A percentile compares a stretch with the other conserved stretches of the same genome.
Conservation (phyloP, 345 rosid species). For the Eucalyptus coolabah region DNA sequence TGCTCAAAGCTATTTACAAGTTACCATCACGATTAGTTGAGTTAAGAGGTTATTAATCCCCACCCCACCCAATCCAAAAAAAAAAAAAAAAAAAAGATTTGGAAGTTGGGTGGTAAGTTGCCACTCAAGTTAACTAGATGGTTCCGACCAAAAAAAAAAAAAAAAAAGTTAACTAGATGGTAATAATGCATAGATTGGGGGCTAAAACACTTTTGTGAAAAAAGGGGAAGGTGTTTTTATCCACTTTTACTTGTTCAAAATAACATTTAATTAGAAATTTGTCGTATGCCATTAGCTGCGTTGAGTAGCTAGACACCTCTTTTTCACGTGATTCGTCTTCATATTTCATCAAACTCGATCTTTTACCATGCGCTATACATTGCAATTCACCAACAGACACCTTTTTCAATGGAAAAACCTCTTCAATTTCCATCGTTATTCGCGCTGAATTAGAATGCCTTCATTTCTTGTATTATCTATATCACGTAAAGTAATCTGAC, state of each 20-base stretch:
- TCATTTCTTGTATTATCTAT: neutral
- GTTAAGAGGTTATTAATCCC: too few species aligned
- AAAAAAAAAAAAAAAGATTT: too few species aligned
- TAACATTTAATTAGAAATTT: neutral
- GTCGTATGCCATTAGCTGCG: neutral
- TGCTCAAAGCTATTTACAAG: too few species aligned
- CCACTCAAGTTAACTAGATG: too few species aligned
- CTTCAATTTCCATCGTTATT: neutral
- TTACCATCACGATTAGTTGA: too few species aligned
- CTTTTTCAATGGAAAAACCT: neutral
- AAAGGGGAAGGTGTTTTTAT: too few species aligned
- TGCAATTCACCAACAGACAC: neutral
- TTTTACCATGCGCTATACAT: neutral
- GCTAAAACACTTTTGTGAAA: too few species aligned
- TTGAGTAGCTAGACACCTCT: neutral
- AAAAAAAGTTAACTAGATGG: too few species aligned
- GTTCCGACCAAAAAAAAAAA: too few species aligned
- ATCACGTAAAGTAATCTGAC: neutral
- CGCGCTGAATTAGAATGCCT: neutral
- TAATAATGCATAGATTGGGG: too few species aligned
- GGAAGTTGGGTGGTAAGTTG: too few species aligned
- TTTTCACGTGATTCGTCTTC: neutral
- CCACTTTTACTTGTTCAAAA: neutral
- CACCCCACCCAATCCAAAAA: too few species aligned
- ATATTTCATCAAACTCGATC: neutral